Evolutionary conservation across 2,329 filamentous ascomycete genomes (phyloP).

Genomic region (Phaeosphaeriaceae sp.): DNA sequence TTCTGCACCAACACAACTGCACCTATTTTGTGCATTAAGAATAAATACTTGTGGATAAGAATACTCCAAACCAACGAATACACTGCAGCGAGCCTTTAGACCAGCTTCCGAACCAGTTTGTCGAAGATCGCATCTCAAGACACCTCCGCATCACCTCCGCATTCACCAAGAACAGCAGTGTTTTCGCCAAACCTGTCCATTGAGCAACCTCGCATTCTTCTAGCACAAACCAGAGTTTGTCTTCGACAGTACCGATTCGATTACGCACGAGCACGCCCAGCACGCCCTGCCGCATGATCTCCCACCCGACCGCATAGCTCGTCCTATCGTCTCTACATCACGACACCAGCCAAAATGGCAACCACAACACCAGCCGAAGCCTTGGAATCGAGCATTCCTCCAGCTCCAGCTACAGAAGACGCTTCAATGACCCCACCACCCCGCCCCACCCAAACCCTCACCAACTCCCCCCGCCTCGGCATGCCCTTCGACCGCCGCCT

Average conservation of each 20-base stretch:
- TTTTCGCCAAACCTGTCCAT: too few relatives aligned
- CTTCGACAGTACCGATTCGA: too few relatives aligned
- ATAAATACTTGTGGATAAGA: background rate
- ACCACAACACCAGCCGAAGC: background rate
- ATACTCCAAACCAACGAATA: background rate
- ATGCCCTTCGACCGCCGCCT: slow-evolving; percentile 71
- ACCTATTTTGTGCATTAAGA: background rate
- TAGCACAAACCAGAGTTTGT: too few relatives aligned
- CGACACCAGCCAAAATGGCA: slow-evolving; percentile 7
- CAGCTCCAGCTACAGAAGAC: background rate
- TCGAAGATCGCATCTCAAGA: background rate
- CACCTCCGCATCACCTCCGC: slow-evolving; percentile 25
- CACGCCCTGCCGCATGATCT: background rate
- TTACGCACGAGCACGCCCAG: too few relatives aligned
- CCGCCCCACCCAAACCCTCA: slow-evolving; percentile 11
- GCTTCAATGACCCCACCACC: slow-evolving; percentile 2
- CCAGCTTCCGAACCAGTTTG: background rate
- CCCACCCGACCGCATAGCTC: background rate
- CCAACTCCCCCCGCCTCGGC: slow-evolving; percentile 56
- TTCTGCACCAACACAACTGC: background rate
- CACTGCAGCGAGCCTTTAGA: background rate
- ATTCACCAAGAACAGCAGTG: slow-evolving; percentile 1
- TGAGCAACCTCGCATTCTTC: too few relatives aligned
- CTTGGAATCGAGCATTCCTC: background rate
- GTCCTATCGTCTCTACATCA: background rate